phyloP scores from a whole-genome alignment of 2,329 filamentous ascomycete genomes.

The Hypoxylon sp. region DNA sequence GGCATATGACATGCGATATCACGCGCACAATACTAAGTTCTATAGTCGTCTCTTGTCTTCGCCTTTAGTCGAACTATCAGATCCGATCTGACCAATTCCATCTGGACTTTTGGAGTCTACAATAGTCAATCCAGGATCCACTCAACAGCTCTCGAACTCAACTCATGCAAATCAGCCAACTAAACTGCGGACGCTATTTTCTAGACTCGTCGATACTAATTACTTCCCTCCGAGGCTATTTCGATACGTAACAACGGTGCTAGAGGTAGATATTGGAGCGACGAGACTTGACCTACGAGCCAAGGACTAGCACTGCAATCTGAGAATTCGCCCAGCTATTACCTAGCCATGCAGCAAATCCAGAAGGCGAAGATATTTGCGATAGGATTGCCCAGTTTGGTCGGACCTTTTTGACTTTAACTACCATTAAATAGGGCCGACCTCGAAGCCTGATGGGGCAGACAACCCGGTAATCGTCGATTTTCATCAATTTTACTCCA shows the following conservation, averaged over 20 bases:
- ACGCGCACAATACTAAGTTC: constrained; percentile 19
- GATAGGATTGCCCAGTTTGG: constrained; percentile 1
- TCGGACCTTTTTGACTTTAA: background rate
- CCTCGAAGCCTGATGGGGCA: constrained; percentile 2
- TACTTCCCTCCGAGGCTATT: constrained; percentile 25
- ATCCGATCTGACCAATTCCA: constrained; percentile 27
- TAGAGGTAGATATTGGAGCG: constrained; percentile 33
- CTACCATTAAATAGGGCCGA: constrained; percentile 8
- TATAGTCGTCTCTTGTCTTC: constrained; percentile 10
- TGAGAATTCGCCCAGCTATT: background rate
- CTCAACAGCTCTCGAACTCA: constrained; percentile 32
- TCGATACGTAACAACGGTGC: constrained; percentile 34
- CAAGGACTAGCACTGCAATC: constrained; percentile 16
- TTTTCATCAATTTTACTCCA: constrained; percentile 10
- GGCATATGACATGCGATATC: constrained; percentile 12
- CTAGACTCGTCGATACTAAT: constrained; percentile 10
- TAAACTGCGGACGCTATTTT: constrained; percentile 33
- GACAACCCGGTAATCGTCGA: constrained; percentile 13
- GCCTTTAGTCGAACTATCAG: constrained; percentile 21
- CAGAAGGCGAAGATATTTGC: constrained; percentile 1
- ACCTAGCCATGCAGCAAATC: background rate
- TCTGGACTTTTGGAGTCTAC: constrained; percentile 16
- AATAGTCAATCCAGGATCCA: constrained; percentile 29
- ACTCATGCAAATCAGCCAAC: constrained; percentile 22
- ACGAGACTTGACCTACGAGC: constrained; percentile 25